Evolutionary conservation across 1,284 basidiomycete genomes (phyloP).

Genomic region (Naganishia sp.): DNA sequence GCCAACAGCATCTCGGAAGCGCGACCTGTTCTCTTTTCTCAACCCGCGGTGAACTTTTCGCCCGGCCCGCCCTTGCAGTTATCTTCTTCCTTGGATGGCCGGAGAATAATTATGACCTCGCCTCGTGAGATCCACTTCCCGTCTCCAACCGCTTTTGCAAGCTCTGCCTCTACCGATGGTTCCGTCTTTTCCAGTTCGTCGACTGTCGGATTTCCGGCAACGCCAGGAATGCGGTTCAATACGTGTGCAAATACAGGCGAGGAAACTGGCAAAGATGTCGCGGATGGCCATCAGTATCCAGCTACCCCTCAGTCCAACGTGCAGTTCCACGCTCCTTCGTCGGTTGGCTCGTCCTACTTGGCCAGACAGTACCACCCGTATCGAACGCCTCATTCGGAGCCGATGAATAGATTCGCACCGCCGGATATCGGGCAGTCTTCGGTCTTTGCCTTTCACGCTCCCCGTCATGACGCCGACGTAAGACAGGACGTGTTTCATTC

Average conservation of each 20-base stretch:
- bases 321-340: background rate
- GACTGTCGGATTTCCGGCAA: constrained; percentile 7
- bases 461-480: background rate
- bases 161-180: background rate
- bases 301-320: background rate
- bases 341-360: background rate
- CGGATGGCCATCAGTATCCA: background rate
- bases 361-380: constrained; percentile 10
- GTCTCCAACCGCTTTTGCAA: background rate
- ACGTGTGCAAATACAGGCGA: background rate
- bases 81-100: background rate
- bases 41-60: background rate
- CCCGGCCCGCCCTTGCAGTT: constrained; percentile 7
- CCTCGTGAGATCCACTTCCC: background rate
- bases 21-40: background rate
- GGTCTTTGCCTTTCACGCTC: background rate
- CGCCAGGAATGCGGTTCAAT: background rate
- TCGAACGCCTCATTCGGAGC: constrained; percentile 9
- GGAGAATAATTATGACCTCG: background rate
- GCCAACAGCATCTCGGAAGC: background rate
- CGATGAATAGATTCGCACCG: background rate
- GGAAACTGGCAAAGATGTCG: background rate
- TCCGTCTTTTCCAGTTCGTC: constrained; percentile 1
- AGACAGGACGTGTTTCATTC: background rate
- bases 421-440: too few species aligned